A percentile compares a stretch with the other conserved stretches of the same genome.
Evolutionary conservation across 2,329 filamentous ascomycete species (phyloP).

Genomic region (Ophiocordyceps polyrhachis-furcata): DNA sequence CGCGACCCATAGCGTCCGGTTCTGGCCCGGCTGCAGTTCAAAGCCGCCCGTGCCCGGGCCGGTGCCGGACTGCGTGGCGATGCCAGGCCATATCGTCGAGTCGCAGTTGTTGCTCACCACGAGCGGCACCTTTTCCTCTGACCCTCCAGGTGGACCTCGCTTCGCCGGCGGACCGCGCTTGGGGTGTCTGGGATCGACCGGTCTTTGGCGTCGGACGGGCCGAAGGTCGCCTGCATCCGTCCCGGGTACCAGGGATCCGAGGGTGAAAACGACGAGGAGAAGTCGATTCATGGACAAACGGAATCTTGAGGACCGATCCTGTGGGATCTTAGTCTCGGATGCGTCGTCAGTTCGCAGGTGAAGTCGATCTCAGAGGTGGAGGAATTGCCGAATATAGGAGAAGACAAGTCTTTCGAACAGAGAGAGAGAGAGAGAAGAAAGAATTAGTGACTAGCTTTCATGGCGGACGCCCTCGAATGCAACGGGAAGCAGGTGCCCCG

Average conservation of each 20-base stretch:
- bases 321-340: neutral
- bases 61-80: constrained; percentile 53
- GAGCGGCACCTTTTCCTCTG: constrained; percentile 33
- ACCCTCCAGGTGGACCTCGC: constrained; percentile 13
- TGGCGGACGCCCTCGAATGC: neutral
- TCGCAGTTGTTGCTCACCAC: constrained; percentile 54
- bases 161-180: constrained; percentile 9
- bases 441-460: neutral
- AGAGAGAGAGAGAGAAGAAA: neutral
- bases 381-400: no score
- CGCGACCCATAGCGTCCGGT: constrained; percentile 44
- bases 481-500: neutral
- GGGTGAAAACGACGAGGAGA: constrained; percentile 6
- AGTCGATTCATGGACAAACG: constrained; percentile 7
- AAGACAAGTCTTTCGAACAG: no score
- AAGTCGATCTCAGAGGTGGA: no score
- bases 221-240: constrained; percentile 4
- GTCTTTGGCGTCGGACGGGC: constrained; percentile 7
- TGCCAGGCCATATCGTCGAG: constrained; percentile 56
- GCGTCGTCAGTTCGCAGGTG: neutral
- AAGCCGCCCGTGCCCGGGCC: constrained; percentile 53
- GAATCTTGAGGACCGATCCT: neutral
- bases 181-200: constrained; percentile 9
- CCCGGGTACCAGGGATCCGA: constrained; percentile 6
- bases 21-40: constrained; percentile 38